Percentiles rank a stretch among this genome's conserved stretches.
Evolutionary conservation across 148 eudicot species (phyloP).

Genomic region (Arctostaphylos glauca): DNA sequence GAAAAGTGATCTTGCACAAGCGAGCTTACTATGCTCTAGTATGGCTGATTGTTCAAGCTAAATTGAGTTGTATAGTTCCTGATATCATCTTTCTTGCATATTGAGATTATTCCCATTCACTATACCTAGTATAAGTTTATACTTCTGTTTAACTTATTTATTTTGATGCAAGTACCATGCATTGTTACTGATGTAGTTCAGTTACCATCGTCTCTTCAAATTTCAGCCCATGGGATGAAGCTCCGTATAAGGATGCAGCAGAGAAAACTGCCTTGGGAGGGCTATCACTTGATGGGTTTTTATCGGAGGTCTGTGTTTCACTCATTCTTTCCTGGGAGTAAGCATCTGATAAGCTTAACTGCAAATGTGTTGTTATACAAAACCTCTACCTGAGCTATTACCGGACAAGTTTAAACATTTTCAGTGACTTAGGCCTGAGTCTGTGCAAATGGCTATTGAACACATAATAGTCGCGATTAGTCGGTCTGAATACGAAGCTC

Average conservation of each 20-base stretch:
- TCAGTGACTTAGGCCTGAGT: background rate
- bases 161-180: background rate
- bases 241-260: slow-evolving; percentile 78
- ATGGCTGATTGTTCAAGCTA: too few relatives aligned
- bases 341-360: background rate
- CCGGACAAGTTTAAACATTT: background rate
- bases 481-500: background rate
- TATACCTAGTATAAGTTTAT: too few relatives aligned
- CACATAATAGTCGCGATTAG: background rate
- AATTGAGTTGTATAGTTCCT: too few relatives aligned
- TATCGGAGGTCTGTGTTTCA: slow-evolving; percentile 58
- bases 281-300: slow-evolving; percentile 69
- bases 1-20: too few relatives aligned
- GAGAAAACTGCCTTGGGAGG: slow-evolving; percentile 74
- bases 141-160: background rate
- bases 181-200: background rate
- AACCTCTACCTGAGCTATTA: background rate
- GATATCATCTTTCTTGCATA: too few relatives aligned
- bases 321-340: background rate
- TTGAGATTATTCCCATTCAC: too few relatives aligned
- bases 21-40: too few relatives aligned
- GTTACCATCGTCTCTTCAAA: slow-evolving; percentile 7
- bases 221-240: slow-evolving; percentile 81
- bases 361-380: background rate
- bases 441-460: background rate